Evolutionary conservation across 805 yeast genomes (phyloP).

Genomic region (Cyberlindnera meyerae): DNA sequence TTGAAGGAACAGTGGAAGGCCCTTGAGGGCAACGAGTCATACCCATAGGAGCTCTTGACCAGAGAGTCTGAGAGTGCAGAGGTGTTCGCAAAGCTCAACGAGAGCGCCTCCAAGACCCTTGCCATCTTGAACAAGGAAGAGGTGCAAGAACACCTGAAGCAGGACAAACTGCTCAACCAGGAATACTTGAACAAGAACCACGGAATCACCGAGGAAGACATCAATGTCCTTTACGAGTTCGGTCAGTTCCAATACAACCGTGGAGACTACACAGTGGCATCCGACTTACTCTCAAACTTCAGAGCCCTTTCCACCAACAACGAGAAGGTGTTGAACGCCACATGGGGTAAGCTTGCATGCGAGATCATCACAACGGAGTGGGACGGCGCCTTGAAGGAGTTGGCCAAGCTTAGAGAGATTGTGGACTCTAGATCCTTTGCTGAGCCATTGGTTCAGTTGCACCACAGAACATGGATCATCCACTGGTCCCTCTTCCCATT

Average conservation of each 20-base stretch:
- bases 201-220: slow-evolving; percentile 43
- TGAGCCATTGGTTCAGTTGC: slow-evolving; percentile 53
- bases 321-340: slow-evolving; percentile 47
- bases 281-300: slow-evolving; percentile 54
- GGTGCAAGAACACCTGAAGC: slow-evolving; percentile 47
- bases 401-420: slow-evolving; percentile 49
- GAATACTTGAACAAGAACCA: slow-evolving; percentile 40
- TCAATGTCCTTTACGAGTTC: slow-evolving; percentile 48
- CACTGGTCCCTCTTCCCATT: slow-evolving; percentile 67
- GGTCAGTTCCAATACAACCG: slow-evolving; percentile 61
- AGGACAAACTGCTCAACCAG: slow-evolving; percentile 51
- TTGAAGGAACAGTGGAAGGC: slow-evolving; percentile 39
- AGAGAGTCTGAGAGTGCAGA: slow-evolving; percentile 38
- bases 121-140: slow-evolving; percentile 43
- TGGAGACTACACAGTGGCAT: slow-evolving; percentile 57
- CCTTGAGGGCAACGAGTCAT: slow-evolving; percentile 34
- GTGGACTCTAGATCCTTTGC: slow-evolving; percentile 50
- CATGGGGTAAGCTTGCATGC: slow-evolving; percentile 67
- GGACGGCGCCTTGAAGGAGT: slow-evolving; percentile 49
- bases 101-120: slow-evolving; percentile 41
- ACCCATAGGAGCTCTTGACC: slow-evolving; percentile 38
- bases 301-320: slow-evolving; percentile 48
- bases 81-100: slow-evolving; percentile 34
- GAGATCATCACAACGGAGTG: slow-evolving; percentile 51
- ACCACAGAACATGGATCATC: slow-evolving; percentile 61